Evolutionary conservation across 805 yeast species (phyloP), one percentile per base, ranked within the genome.

Genomic region (Kodamaea laetipori): DNA sequence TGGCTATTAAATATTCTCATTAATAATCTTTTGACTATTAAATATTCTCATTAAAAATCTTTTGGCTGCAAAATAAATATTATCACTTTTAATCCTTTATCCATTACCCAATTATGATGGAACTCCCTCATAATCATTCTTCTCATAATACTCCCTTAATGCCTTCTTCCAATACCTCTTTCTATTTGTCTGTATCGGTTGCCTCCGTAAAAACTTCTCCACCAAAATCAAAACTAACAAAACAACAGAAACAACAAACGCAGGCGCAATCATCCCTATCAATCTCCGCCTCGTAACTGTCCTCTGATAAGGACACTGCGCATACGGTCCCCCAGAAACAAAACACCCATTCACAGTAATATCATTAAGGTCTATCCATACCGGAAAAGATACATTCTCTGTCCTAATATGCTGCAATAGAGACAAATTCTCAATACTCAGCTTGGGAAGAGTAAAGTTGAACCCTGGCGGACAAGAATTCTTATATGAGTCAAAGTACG

Each of bases 321-420:
- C 83, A 48, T 78, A 72, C 0, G 88, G 79, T 0, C 96, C 96
- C 1, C 96, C 96, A 9, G 77, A 62, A 4, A 90, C 90, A 90
- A 94, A 92, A 57, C 98, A 90, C 43, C 80, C 77, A 2, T 74
- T 64, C 15, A 82, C 80, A 1, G 87, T 77, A 16, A 92, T 73
- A 12, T 90, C 87, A 58, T 92, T 90, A 49, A 89, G 53, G 63
- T 88, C 89, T 3, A 89, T 77, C 97, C 97, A 90, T 0, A 80
- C 67, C 0, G 78, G 77, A 10, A 52, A 61, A 11, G 47, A 51
- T 2, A 55, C 48, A 11, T 63, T 58, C 2, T 53, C 47, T 0
- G 42, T 45, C 11, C 52, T 53, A 21, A 74, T 61, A 31, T 63
- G 58, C 32, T 64, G 54, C 43, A 57, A 44, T 5, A 65, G 49